phyloP scores from a whole-genome alignment of 2,329 filamentous ascomycete genomes.

The Aspergillus melleus region DNA sequence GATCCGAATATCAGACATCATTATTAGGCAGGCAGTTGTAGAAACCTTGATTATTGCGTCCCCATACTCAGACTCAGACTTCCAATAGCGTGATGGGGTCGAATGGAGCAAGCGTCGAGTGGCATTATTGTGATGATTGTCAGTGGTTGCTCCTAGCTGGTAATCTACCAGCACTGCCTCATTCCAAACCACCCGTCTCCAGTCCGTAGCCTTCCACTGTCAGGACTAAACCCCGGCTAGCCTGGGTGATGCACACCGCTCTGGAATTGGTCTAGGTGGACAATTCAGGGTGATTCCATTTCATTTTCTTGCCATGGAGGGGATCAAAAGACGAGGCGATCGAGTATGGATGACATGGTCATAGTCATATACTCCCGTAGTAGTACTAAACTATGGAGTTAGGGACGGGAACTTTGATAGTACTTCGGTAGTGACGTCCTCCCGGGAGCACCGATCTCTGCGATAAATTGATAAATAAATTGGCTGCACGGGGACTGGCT shows the following conservation, averaged over 20 bases:
- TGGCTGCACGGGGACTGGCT: background rate
- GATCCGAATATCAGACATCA: background rate
- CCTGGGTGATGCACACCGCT: slow-evolving; percentile 19
- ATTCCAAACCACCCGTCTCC: slow-evolving; percentile 16
- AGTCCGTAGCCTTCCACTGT: slow-evolving; percentile 12
- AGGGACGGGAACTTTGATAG: background rate
- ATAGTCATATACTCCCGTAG: too few species aligned
- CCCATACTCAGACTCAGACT: background rate
- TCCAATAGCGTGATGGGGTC: slow-evolving; percentile 6
- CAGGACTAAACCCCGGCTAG: slow-evolving; percentile 17
- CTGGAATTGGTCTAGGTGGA: slow-evolving; percentile 1
- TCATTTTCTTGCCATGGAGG: background rate
- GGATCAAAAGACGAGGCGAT: background rate
- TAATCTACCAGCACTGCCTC: slow-evolving; percentile 24
- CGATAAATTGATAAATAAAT: background rate
- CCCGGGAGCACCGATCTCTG: background rate
- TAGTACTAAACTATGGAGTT: background rate
- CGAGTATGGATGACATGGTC: too few species aligned
- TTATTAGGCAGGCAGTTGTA: background rate
- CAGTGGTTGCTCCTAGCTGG: slow-evolving; percentile 6
- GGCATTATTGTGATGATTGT: background rate
- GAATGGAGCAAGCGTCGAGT: slow-evolving; percentile 3
- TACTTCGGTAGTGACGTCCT: background rate
- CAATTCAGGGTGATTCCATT: background rate
- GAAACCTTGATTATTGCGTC: background rate